Evolutionary conservation across 2,329 filamentous ascomycete species (phyloP).

Genomic region (Byssochlamys sp.): DNA sequence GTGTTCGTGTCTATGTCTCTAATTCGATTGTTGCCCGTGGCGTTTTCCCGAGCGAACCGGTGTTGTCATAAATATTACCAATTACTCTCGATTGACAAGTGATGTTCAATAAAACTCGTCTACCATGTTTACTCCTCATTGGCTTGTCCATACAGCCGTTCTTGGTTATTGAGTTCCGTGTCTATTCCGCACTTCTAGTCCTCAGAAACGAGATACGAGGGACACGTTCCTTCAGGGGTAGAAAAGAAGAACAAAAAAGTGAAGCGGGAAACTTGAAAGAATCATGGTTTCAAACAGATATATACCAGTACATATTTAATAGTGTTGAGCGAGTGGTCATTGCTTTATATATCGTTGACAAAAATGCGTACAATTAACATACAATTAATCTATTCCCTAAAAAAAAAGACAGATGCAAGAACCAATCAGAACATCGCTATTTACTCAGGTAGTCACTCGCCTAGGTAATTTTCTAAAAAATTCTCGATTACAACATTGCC

Average conservation of each 20-base stretch:
- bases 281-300: no score
- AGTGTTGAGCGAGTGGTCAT: no score
- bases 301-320: no score
- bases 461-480: neutral
- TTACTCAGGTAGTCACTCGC: no score
- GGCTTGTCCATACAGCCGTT: neutral
- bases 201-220: neutral
- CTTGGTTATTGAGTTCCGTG: neutral
- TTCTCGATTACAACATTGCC: neutral
- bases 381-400: no score
- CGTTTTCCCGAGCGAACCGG: neutral
- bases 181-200: neutral
- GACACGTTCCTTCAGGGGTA: neutral
- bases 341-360: no score
- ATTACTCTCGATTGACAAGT: neutral
- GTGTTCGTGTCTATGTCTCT: neutral
- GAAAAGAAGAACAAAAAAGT: neutral
- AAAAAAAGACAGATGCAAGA: no score
- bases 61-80: neutral
- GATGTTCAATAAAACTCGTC: neutral
- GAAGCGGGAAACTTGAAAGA: no score
- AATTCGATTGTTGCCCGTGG: neutral
- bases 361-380: no score
- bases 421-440: no score
- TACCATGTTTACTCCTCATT: neutral